Base-by-base conservation (phyloP, 139 green algal genomes). In the Trebouxia sp. region DNA sequence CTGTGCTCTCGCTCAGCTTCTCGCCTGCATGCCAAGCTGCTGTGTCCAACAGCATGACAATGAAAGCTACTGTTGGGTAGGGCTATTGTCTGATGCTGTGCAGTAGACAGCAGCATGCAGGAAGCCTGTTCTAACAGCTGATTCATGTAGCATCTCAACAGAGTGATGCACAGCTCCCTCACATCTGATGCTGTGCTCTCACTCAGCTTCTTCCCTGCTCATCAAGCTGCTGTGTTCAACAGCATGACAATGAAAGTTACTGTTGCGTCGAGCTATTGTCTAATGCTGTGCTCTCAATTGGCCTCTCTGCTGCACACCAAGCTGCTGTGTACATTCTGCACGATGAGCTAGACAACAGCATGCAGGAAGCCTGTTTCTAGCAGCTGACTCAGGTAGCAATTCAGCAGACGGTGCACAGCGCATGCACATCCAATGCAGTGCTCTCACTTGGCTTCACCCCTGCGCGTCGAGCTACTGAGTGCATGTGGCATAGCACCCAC, bases 61-160 rank as follows among this genome's bases (percentile, higher is more conserved):
- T 41, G 4, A n/a, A n/a, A n/a, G n/a, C n/a, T n/a, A n/a, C n/a
- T n/a, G n/a, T n/a, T n/a, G n/a, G n/a, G n/a, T n/a, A n/a, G n/a
- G n/a, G n/a, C n/a, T n/a, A n/a, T n/a, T n/a, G n/a, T n/a, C n/a
- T n/a, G n/a, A n/a, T n/a, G n/a, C n/a, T n/a, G n/a, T n/a, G n/a
- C n/a, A 98, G 90, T 95, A 94, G 20, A 92, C 91, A 86, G 97
- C 95, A 1, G 95, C 94, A 83, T 98, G 94, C 80, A 98, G 90
- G 74, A 95, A 88, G 35, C 94, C 94, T 0, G 93, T 96, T 96
- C 92, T 53, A 76, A 38, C 41, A 78, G 51, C 43, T 89, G 84
- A 48, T 94, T 91, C 28, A 98, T 89, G 90, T 98, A 98, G 56
- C 85, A 88, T 69, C 92, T 95, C n/a, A 97, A 87, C 82, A 97